phyloP scores from a whole-genome alignment of 495 filamentous ascomycete species.

The Annulohypoxylon stygium region DNA sequence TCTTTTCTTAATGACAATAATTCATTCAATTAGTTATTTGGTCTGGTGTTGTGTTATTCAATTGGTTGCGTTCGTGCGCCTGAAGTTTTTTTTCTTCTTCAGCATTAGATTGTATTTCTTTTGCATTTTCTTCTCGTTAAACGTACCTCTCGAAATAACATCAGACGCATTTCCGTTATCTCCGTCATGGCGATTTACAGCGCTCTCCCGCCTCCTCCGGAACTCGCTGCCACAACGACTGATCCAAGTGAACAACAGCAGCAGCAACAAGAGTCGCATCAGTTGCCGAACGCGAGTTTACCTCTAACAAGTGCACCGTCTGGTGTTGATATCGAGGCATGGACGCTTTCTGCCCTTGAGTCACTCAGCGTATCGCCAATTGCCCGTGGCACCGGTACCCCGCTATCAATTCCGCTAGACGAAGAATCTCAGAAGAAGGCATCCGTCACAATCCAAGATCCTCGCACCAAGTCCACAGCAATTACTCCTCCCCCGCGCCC shows the following conservation, averaged over 20 bases:
- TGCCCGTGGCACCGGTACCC: conserved; percentile 57
- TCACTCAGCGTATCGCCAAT: conserved; percentile 62
- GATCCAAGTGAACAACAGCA: conserved; percentile 36
- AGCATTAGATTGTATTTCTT: background rate
- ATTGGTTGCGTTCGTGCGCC: conserved; percentile 1
- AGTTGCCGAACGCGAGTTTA: background rate
- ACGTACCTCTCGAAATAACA: background rate
- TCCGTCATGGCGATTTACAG: conserved; percentile 54
- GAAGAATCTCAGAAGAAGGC: conserved; percentile 37
- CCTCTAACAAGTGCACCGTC: conserved; percentile 21
- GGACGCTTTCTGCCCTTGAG: conserved; percentile 63
- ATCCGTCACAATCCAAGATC: conserved; percentile 46
- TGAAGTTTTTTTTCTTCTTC: background rate
- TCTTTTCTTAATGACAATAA: background rate
- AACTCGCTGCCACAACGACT: conserved; percentile 19
- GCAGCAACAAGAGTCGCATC: conserved; percentile 26
- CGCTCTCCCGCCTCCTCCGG: conserved; percentile 56
- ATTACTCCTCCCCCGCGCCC: conserved; percentile 54
- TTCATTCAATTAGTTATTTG: background rate
- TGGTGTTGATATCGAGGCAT: conserved; percentile 61
- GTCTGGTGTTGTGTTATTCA: background rate
- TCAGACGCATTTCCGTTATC: conserved; percentile 21
- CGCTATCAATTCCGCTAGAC: conserved; percentile 64
- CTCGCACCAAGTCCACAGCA: conserved; percentile 40
- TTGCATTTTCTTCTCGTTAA: background rate